These are phyloP conservation scores for Pichia sp. DNA, from an alignment of 1,139 yeast genomes.

Conservation along the genomic window DNA sequence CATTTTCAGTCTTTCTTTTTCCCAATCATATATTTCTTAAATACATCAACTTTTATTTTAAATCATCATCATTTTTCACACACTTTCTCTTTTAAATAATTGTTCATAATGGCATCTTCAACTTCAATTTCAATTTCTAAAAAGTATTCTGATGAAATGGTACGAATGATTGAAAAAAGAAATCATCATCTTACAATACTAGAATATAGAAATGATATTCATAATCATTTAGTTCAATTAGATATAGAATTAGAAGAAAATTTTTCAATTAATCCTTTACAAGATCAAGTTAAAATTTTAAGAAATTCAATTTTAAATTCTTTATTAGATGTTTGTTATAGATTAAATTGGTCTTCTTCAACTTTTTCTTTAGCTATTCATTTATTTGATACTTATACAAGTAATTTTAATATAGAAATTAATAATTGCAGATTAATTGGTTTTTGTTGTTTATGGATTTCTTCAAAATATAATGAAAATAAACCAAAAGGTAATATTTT, in stretches of 20 bases:
- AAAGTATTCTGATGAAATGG: conserved; percentile 13
- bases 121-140: no score
- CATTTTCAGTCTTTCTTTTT: no score
- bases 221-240: conserved; percentile 20
- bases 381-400: conserved; percentile 47
- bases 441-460: conserved; percentile 66
- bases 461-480: conserved; percentile 64
- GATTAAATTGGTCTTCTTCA: conserved; percentile 41
- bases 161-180: conserved; percentile 22
- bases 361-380: conserved; percentile 52
- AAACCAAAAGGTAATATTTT: conserved; percentile 60
- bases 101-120: no score
- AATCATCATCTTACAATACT: conserved; percentile 22
- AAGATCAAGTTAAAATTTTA: conserved; percentile 15
- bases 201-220: conserved; percentile 26
- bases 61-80: no score
- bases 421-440: conserved; percentile 64
- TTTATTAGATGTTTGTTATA: conserved; percentile 45
- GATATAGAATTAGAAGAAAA: conserved; percentile 20
- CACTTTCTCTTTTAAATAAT: no score
- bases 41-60: no score
- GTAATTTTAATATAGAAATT: conserved; percentile 44
- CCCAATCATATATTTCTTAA: no score
- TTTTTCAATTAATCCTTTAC: conserved; percentile 18
- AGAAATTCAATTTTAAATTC: conserved; percentile 39